Evolutionary conservation across 2,329 filamentous ascomycete species (phyloP).

Genomic region (Moelleriella libera): DNA sequence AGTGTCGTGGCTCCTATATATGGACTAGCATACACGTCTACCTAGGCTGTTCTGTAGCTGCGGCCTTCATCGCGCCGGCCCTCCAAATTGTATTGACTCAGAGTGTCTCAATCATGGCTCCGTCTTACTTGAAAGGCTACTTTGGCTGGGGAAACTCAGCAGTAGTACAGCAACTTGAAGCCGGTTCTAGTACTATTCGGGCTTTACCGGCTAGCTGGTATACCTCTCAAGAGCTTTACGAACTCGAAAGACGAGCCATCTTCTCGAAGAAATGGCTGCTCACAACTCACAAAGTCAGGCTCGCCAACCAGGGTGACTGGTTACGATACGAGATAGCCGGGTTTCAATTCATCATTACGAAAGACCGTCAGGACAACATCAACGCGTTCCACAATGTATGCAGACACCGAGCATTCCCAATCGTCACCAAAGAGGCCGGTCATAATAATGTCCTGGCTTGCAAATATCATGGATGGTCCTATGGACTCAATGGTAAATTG

Average conservation of each 20-base stretch:
- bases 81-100: neutral
- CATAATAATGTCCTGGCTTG: slow-evolving; percentile 39
- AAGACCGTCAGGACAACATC: slow-evolving; percentile 34
- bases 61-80: neutral
- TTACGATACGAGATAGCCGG: slow-evolving; percentile 39
- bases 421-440: slow-evolving; percentile 36
- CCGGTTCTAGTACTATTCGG: slow-evolving; percentile 9
- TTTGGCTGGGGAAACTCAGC: slow-evolving; percentile 16
- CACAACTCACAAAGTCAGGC: slow-evolving; percentile 35
- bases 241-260: slow-evolving; percentile 41
- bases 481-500: slow-evolving; percentile 40
- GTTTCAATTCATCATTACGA: slow-evolving; percentile 38
- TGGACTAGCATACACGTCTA: neutral
- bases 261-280: slow-evolving; percentile 44
- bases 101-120: slow-evolving; percentile 2
- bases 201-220: slow-evolving; percentile 38
- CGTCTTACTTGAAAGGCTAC: slow-evolving; percentile 19
- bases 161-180: slow-evolving; percentile 10
- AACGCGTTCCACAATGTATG: slow-evolving; percentile 51
- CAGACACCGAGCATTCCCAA: slow-evolving; percentile 44
- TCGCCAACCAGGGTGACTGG: slow-evolving; percentile 40
- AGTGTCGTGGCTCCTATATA: no score
- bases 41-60: neutral
- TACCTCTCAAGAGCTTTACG: slow-evolving; percentile 35
- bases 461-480: slow-evolving; percentile 51